Conservation (phyloP, 2,329 filamentous ascomycete species). For the Paraconiothyrium sp. region DNA sequence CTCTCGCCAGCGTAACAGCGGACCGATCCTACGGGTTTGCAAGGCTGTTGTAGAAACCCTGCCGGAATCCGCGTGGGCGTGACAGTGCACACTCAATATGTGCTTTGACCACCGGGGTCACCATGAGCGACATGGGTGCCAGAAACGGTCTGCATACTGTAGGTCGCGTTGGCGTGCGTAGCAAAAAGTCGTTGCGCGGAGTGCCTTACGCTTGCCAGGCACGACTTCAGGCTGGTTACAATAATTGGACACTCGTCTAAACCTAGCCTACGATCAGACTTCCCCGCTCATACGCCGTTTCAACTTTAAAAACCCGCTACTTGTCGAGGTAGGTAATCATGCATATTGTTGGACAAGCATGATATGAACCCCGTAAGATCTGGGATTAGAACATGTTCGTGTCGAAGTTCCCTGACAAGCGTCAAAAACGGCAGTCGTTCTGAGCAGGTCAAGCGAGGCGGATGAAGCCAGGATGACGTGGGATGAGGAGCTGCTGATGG, state of each 20-base stretch:
- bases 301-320: constrained; percentile 1
- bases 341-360: background rate
- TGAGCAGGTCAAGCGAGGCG: constrained; percentile 5
- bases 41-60: constrained; percentile 15
- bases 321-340: background rate
- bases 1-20: constrained; percentile 8
- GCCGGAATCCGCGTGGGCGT: constrained; percentile 10
- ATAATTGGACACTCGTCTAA: background rate
- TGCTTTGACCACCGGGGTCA: constrained; percentile 12
- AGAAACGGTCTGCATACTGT: constrained; percentile 7
- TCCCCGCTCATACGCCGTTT: background rate
- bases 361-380: constrained; percentile 5
- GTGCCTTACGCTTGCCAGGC: background rate
- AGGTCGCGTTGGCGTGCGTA: background rate
- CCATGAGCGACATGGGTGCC: constrained; percentile 4
- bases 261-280: background rate
- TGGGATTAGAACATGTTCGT: constrained; percentile 1
- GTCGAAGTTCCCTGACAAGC: constrained; percentile 4
- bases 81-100: constrained; percentile 10
- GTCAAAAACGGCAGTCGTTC: background rate
- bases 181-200: background rate
- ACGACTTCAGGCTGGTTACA: background rate
- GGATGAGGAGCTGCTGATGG: background rate
- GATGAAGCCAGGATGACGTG: constrained; percentile 1
- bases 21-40: constrained; percentile 13